Evolutionary conservation across 2,329 filamentous ascomycete species (phyloP), one percentile per base, ranked within the genome.

Genomic region (Ophiosphaerella korrae): DNA sequence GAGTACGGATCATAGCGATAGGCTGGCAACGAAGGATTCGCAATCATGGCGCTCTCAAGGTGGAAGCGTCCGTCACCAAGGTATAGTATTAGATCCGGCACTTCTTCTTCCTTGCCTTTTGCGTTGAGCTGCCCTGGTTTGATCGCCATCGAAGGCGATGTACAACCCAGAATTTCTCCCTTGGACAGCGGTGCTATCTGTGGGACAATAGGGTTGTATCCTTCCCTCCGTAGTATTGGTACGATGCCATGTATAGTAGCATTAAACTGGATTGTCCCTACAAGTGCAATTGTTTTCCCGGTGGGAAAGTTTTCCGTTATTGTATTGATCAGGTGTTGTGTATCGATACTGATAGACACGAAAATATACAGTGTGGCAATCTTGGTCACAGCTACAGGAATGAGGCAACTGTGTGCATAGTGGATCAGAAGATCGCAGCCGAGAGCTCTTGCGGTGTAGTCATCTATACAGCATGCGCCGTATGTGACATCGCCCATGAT

Each of bases 401-500:
- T 96, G 56, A 99, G 81, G 66, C 94, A 99, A 70, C 90, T 95
- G 76, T 99, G 94, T 1, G 94, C 94, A 71, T 99, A 99, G 77
- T 99, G 94, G 1, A 99, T 90, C 8, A 99, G 81, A 6, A 99
- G 79, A 64, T 99, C 94, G 72, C 94, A 99, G 1, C 92, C 94
- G 18, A 99, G 82, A 0, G 95, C 94, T 38, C 93, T 82, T 1
- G 94, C 95, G 0, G 94, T 99, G 76, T 95, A 99, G 76, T 99
- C 94, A 72, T 99, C 94, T 64, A 99, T 97, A 71, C 94, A 99
- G 79, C 94, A 99, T 18, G 94, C 94, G 57, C 94, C 94, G 73
- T 99, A 99, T 1, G 94, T 99, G 37, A 99, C 94, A 72, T 99
- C 94, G 54, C 94, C 94, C 94, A 99, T 99, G 73, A 99, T 99